Evolutionary conservation across 495 filamentous ascomycete species (phyloP), one percentile per base, ranked within the genome.

Genomic region (Neurospora sp.): DNA sequence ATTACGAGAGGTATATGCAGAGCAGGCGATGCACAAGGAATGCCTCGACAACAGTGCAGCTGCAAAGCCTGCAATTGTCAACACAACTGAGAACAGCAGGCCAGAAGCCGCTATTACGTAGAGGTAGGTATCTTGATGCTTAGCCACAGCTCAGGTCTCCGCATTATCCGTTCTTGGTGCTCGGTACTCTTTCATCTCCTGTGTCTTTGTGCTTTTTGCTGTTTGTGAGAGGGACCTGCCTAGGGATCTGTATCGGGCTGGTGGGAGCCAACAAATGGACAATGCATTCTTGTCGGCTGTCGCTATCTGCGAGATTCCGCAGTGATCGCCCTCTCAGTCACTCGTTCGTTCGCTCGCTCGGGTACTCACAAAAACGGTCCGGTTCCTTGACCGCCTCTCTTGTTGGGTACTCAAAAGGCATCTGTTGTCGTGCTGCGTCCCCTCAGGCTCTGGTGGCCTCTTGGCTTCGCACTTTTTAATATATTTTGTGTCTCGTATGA

Each of bases 341-440:
- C 48, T 59, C 48, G 41, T 44, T 44, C 16, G 41, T 44, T 44
- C 41, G 41, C 41, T 44, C 41, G 16, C 16, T n/a, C 41, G 41
- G 41, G 41, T 48, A 18, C 53, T 37, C 53, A 1, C 53, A 4
- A 38, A 16, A 38, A 22, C 14, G 12, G 4, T 20, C 20, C 48
- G 48, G 48, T 18, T 68, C 65, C 71, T 35, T 72, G 71, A 72
- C 71, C 71, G 71, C 71, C 20, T 41, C 53, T 72, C 53, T 35
- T 12, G 45, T 61, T 61, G 22, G 53, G 22, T 12, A 48, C 44
- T 31, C 31, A 14, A 16, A 5, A 61, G 22, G 53, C 27, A 14
- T 61, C 27, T 65, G 10, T 65, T 35, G 27, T 27, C 14, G 27
- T 65, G 27, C 27, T 65, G 53, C 27, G 53, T 65, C 35, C 27